Percentiles rank a stretch among this genome's conserved stretches.
phyloP scores from a whole-genome alignment of 345 rosid species.

The Moricandia moricandioides region DNA sequence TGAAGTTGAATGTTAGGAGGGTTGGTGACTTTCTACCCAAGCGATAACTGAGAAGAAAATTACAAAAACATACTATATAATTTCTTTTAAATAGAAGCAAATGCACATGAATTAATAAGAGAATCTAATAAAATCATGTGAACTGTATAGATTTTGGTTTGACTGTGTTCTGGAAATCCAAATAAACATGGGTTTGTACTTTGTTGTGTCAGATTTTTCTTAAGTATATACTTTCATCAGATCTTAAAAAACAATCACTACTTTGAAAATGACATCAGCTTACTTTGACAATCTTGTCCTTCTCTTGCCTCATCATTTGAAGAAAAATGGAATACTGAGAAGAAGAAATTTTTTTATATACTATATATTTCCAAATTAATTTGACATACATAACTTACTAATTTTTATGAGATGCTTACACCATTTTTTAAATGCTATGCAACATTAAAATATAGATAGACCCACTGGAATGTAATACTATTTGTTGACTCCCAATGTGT shows the following conservation, averaged over 20 bases:
- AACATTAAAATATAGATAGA: not conserved
- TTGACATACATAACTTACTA: not conserved
- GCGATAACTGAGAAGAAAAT: not conserved
- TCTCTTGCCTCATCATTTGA: slow-evolving; percentile 26
- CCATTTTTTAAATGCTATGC: not conserved
- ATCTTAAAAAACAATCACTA: slow-evolving; percentile 34
- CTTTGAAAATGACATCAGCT: slow-evolving; percentile 40
- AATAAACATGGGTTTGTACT: slow-evolving; percentile 36
- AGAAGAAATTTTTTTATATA: not conserved
- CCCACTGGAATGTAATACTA: not conserved
- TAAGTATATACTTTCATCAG: slow-evolving; percentile 29
- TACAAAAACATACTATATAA: not conserved
- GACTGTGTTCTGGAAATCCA: slow-evolving; percentile 32
- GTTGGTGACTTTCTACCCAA: not conserved
- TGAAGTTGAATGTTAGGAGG: slow-evolving; percentile 27
- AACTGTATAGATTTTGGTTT: slow-evolving; percentile 29
- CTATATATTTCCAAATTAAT: slow-evolving; percentile 6
- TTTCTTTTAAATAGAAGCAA: not conserved
- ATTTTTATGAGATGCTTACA: not conserved
- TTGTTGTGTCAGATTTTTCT: slow-evolving; percentile 38
- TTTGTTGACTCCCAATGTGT: not conserved
- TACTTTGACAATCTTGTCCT: slow-evolving; percentile 29
- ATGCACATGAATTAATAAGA: slow-evolving; percentile 5
- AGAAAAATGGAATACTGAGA: not conserved
- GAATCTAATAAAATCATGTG: slow-evolving; percentile 18